Base-by-base conservation (phyloP, 2,329 filamentous ascomycete species). In the Monilinia fructigena region DNA sequence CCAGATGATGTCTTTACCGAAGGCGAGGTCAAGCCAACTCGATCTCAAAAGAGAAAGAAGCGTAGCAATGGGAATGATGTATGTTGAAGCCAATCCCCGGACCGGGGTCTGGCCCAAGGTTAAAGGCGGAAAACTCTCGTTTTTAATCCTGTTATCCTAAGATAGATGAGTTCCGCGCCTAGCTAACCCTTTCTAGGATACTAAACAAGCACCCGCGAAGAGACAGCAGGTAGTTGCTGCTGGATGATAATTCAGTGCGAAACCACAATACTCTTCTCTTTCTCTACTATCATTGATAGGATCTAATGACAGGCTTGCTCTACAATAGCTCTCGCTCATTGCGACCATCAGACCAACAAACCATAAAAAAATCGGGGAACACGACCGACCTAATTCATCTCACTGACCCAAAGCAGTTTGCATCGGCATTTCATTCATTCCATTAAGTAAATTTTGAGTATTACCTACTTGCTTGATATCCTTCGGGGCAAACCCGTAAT, bases 1-100 rank as follows among this genome's bases (percentile, higher is more conserved):
- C 95, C 95, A 38, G 88, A 92, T 68, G 94, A 99, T 77, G 88
- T 98, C 2, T 99, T 99, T 76, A 84, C 88, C 58, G 80, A 88
- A 31, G 91, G 91, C 74, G 95, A 99, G 78, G 80, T 81, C 60
- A 90, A 86, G 73, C 91, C 91, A 6, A 59, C 66, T 35, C 72
- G 73, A n/a, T 71, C 73, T 53, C 68, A 61, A 54, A 75, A 75
- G 69, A 76, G 72, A 63, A 76, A 75, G 65, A 77, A 76, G 70
- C 74, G 74, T 26, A 48, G 74, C 26, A 45, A 63, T 52, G 70
- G 74, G 68, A 64, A 69, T 55, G 72, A 74, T 71, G 75, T 77
- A 77, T 69, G 59, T 55, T 56, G 60, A 63, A 48, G 59, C 65
- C 59, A 63, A 63, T 66, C 58, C 50, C 65, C 50, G 48, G 38